Percentiles rank a stretch among this genome's conserved stretches.
phyloP scores from a whole-genome alignment of 1,284 basidiomycete species.

The Afroboletus lepidellus region DNA sequence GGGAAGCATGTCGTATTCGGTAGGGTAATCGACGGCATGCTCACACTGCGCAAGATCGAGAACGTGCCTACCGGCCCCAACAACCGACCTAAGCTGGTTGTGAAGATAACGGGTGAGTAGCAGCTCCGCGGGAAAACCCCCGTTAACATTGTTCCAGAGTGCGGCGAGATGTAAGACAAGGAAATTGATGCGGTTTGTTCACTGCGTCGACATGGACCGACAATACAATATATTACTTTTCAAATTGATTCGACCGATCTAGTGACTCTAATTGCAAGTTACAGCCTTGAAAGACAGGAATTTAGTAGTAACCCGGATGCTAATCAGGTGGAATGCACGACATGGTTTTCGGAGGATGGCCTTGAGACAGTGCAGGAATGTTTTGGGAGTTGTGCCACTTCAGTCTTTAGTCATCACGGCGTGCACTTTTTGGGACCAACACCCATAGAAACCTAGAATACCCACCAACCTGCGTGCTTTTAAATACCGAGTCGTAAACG shows the following conservation, averaged over 20 bases:
- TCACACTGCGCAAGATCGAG: slow-evolving; percentile 92
- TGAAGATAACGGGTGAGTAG: slow-evolving; percentile 79
- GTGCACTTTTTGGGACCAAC: not conserved
- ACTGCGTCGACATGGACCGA: not conserved
- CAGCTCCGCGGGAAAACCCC: not conserved
- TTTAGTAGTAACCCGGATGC: not conserved
- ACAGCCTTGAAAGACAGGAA: not conserved
- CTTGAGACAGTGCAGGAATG: not conserved
- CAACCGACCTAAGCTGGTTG: slow-evolving; percentile 79
- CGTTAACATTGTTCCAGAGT: slow-evolving; percentile 21
- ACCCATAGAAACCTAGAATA: not conserved
- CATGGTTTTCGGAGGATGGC: not conserved
- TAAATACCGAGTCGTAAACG: not conserved
- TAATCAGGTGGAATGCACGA: not conserved
- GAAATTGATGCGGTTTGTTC: not conserved
- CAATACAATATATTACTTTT: not conserved
- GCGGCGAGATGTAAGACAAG: slow-evolving; percentile 31
- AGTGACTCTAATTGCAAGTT: not conserved
- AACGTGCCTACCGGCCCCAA: slow-evolving; percentile 89
- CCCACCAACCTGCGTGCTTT: not conserved
- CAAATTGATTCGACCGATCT: not conserved
- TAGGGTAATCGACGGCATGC: slow-evolving; percentile 83
- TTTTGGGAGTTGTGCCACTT: not conserved
- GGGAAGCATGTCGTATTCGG: slow-evolving; percentile 96
- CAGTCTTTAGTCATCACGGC: not conserved